Percentiles rank a stretch among this genome's conserved stretches.
These are phyloP conservation scores for Stylonectria norvegica DNA, from an alignment of 2,329 filamentous ascomycete genomes.

Conservation along the genomic window DNA sequence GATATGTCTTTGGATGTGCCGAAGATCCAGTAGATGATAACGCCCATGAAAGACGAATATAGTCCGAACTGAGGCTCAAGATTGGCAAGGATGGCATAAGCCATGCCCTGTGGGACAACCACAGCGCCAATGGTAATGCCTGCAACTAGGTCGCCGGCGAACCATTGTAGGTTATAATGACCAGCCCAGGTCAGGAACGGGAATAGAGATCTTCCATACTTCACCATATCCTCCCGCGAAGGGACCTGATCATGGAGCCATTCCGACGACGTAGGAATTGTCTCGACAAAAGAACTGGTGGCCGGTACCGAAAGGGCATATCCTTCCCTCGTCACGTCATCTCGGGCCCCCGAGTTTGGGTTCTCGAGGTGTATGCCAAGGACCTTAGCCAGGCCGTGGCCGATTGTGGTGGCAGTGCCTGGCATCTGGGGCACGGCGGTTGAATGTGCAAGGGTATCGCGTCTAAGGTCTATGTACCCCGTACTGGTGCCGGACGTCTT, in stretches of 20 bases:
- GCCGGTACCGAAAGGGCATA: slow-evolving; percentile 73
- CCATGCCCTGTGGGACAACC: slow-evolving; percentile 96
- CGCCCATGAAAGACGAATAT: slow-evolving; percentile 88
- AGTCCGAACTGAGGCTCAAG: slow-evolving; percentile 81
- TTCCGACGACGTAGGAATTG: slow-evolving; percentile 71
- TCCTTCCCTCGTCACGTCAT: slow-evolving; percentile 71
- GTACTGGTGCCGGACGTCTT: neutral
- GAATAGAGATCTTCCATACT: slow-evolving; percentile 72
- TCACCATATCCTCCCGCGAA: slow-evolving; percentile 45
- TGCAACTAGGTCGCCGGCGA: slow-evolving; percentile 83
- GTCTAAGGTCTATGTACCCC: neutral
- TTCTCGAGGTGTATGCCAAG: slow-evolving; percentile 78
- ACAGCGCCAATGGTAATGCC: slow-evolving; percentile 59
- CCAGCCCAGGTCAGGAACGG: slow-evolving; percentile 88
- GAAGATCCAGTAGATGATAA: slow-evolving; percentile 94
- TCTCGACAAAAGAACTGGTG: slow-evolving; percentile 76
- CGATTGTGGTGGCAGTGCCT: slow-evolving; percentile 50
- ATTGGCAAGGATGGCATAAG: slow-evolving; percentile 80
- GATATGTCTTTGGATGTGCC: slow-evolving; percentile 98
- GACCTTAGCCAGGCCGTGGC: slow-evolving; percentile 71
- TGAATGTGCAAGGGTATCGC: neutral
- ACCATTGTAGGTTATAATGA: slow-evolving; percentile 86
- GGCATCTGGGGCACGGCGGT: slow-evolving; percentile 12
- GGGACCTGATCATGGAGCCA: slow-evolving; percentile 68
- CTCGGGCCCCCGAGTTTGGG: slow-evolving; percentile 41